Evolutionary conservation across 176 grass and related monocot species (phyloP), one percentile per base, ranked within the genome.

Genomic region (Bonia amplexicaulis): DNA sequence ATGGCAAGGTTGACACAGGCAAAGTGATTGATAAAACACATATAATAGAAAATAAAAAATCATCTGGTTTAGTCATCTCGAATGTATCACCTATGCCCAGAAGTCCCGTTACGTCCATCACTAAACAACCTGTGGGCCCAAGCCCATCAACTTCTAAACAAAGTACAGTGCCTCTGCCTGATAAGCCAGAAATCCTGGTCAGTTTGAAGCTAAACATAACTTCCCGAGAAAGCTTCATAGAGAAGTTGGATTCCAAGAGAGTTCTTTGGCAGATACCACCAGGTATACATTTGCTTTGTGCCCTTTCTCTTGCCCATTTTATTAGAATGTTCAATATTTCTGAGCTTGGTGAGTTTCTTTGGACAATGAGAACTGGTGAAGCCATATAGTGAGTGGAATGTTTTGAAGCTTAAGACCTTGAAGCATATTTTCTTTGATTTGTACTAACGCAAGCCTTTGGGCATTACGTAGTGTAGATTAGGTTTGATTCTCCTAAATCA

Each of bases 221-320:
- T 86, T 69, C 76, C 53, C 47, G 6, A 76, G 83, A 90, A 46
- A 76, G 83, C 26, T 49, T 91, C n/a, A 71, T 81, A 80, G 91
- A 92, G 49, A 90, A 87, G 62, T 92, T 99, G 88, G 91, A 90
- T 80, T 83, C 84, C 82, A 93, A 80, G 61, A 87, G 85, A 82
- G 77, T 96, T 85, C 35, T 48, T 65, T 99, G 96, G 96, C 88
- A 69, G 53, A 84, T 88, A 84, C 96, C 96, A 79, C 91, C 91
- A 99, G 96, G 96, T 99, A 99, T 77, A 76, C 65, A 46, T 68
- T 92, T 86, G 78, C 69, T 82, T 90, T 88, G 49, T 84, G 68
- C 64, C 82, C 69, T 57, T 62, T 61, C 61, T 51, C 76, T 76
- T 88, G 42, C 78, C 83, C 82, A 66, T 64, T 35, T 71, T 88